Conservation (phyloP, 1,139 yeast genomes). For the Chernovozyma sophiae-reginae region DNA sequence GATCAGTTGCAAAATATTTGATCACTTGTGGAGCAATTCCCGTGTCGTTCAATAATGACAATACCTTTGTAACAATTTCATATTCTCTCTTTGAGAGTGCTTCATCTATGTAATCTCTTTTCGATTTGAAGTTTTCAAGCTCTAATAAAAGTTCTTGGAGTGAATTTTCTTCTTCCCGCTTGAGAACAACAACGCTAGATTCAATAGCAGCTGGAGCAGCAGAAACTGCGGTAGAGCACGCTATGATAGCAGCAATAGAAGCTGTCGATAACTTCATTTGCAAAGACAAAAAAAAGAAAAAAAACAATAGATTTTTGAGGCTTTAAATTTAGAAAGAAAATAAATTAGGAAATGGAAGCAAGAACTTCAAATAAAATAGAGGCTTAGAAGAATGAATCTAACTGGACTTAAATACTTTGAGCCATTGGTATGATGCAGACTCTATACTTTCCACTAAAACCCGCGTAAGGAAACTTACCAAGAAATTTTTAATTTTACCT, state of each 20-base stretch:
- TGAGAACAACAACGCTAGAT: slow-evolving; percentile 4
- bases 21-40: slow-evolving; percentile 36
- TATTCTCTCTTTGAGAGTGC: slow-evolving; percentile 29
- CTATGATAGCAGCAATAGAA: slow-evolving; percentile 26
- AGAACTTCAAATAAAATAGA: too few species aligned
- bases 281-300: too few species aligned
- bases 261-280: slow-evolving; percentile 16
- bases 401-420: too few species aligned
- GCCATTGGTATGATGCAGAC: too few species aligned
- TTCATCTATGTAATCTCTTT: slow-evolving; percentile 28
- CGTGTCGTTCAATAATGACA: slow-evolving; percentile 36
- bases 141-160: slow-evolving; percentile 16
- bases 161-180: slow-evolving; percentile 4
- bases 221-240: slow-evolving; percentile 20
- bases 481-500: too few species aligned
- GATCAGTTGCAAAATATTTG: slow-evolving; percentile 31
- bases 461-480: too few species aligned
- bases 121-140: slow-evolving; percentile 18
- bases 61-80: slow-evolving; percentile 39
- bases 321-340: too few species aligned
- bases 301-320: too few species aligned
- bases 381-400: too few species aligned
- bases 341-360: too few species aligned
- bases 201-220: slow-evolving; percentile 25
- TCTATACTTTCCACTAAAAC: too few species aligned